A percentile compares a stretch with the other conserved stretches of the same genome.
Conservation (phyloP, 495 filamentous ascomycete genomes). For the Schizothecium vesticola region DNA sequence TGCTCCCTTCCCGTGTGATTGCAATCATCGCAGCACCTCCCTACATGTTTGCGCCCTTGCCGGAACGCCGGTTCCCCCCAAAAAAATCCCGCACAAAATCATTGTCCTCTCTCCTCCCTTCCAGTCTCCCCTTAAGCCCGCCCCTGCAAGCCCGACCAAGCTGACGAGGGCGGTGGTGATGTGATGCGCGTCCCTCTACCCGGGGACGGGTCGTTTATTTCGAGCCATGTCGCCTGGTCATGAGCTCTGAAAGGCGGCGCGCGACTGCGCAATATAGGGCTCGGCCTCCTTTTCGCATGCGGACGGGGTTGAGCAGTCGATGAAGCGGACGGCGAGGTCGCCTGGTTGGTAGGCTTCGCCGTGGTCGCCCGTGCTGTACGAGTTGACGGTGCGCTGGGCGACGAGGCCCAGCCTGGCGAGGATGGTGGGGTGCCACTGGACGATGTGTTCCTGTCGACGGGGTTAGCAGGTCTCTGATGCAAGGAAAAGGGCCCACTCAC, state of each 20-base stretch:
- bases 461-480: neutral
- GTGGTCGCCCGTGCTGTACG: conserved; percentile 49
- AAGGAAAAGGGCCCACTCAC: conserved; percentile 47
- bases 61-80: neutral
- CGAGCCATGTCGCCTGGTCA: neutral
- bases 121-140: neutral
- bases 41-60: neutral
- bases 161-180: neutral
- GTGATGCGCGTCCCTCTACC: neutral
- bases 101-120: neutral
- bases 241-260: conserved; percentile 32
- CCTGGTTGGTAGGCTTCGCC: conserved; percentile 68
- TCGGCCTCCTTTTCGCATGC: conserved; percentile 63
- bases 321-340: conserved; percentile 75
- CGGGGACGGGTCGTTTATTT: neutral
- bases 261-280: conserved; percentile 43
- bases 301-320: conserved; percentile 56
- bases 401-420: conserved; percentile 81
- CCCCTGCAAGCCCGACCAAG: neutral
- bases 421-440: conserved; percentile 99
- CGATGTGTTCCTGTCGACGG: conserved; percentile 67
- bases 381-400: conserved; percentile 74
- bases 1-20: neutral
- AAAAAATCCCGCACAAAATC: neutral
- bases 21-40: neutral